Base-by-base conservation (phyloP, 2,329 filamentous ascomycete genomes). In the Elsinoe ampelina region DNA sequence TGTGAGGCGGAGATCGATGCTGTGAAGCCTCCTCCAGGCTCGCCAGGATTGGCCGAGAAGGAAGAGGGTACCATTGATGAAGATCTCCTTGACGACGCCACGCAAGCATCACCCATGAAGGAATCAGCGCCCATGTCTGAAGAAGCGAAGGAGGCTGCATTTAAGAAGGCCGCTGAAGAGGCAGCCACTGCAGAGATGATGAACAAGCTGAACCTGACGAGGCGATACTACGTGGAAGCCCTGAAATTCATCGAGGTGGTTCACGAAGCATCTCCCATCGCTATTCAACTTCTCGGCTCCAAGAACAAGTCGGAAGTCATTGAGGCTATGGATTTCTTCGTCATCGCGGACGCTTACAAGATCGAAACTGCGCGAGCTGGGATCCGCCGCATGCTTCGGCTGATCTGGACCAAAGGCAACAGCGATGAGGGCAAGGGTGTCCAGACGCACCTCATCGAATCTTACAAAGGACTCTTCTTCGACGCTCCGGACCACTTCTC, bases 331-430 rank as follows among this genome's bases (percentile, higher is more conserved):
- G 93, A 98, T 69, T 98, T 95, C 72, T 95, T 98, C 63, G 90
- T 95, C 63, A 83, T 95, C 43, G 86, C 93, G 43, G 91, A 98
- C 69, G 92, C 91, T 5, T 97, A 97, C 78, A 93, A 95, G 70
- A 86, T 98, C 58, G 88, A 96, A 70, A 89, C 93, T 63, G 90
- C 95, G 67, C 91, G 95, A 70, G 75, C 86, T 38, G 93, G 95
- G 58, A 97, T 98, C 66, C 83, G 92, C 58, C 86, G 90, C 58
- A 98, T 98, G 93, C 79, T 98, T 61, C 85, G 92, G 55, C 78
- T 98, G 17, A 98, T 98, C 70, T 98, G 93, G 93, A 98, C 93
- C 61, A 98, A 98, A 73, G 92, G 93, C 64, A 98, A 97, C 73
- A 97, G 90, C 65, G 93, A 98, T 66, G 95, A 98, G 77, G 93